Base-by-base conservation (phyloP, 352 stramenopile genomes). In the Phytopythium ostracodes region DNA sequence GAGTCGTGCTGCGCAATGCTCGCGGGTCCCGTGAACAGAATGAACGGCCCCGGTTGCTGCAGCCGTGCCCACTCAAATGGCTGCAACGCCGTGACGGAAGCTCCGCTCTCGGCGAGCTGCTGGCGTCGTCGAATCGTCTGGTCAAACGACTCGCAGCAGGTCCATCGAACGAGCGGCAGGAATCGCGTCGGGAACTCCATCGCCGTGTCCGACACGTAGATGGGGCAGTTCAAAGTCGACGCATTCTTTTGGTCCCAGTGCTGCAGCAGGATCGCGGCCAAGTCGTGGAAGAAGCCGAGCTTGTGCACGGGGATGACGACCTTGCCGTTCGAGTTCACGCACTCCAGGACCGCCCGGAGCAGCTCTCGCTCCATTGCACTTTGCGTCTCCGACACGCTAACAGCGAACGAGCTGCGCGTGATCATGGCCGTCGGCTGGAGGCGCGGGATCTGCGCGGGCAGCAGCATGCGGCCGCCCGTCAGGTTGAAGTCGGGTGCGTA, bases 401-500 rank as follows among this genome's bases (percentile, higher is more conserved):
- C 85, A 4, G 86, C 84, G 65, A 94, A 94, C 4, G 79, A 71
- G 31, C 87, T 93, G 7, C 84, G 68, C 10, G 82, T 84, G 49
- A 96, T 74, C 47, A 94, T 60, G 0, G 71, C 77, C 43, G 61
- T 81, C 3, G 85, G 82, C 27, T 81, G 70, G 31, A 92, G 62
- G 11, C 80, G 70, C 47, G 87, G 87, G 43, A 96, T 88, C 56
- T 89, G 67, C 7, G 82, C 77, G 1, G 84, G 80, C 22, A 89
- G 65, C 11, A 96, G 51, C 44, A 96, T 80, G 56, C 85, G 76
- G 3, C 80, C 83, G 15, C 85, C 85, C 25, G 75, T 76, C 40
- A 91, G 65, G 60, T 92, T 94, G 63, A 96, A 94, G 56, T 91
- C 85, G 29, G 86, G 88, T 25, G 87, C 84, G 27, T 76, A 93